These are phyloP conservation scores for Gamsiella multidivaricata DNA, from an alignment of 192 early-diverging fungal species.

Conservation along the genomic window DNA sequence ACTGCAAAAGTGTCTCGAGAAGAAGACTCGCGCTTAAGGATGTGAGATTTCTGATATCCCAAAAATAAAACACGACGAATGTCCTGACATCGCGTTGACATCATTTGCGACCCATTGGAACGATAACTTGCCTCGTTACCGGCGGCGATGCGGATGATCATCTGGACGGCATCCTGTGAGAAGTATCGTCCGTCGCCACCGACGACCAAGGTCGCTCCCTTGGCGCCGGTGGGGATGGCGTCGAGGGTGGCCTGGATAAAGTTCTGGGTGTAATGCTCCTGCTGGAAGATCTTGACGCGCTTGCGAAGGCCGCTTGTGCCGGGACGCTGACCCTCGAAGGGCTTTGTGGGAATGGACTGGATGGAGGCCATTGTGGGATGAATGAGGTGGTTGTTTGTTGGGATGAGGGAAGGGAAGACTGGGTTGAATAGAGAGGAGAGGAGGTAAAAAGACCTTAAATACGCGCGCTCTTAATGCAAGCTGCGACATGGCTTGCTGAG, in stretches of 20 bases:
- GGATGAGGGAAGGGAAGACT: too few species aligned
- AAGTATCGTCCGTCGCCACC: conserved; percentile 98
- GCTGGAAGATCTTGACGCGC: conserved; percentile 95
- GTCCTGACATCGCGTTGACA: conserved; percentile 9
- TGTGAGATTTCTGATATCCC: too few species aligned
- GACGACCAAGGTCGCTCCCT: conserved; percentile 86
- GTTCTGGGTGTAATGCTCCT: conserved; percentile 95
- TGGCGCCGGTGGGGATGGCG: conserved; percentile 82
- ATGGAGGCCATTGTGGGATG: conserved; percentile 44
- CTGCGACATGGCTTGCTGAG: too few species aligned
- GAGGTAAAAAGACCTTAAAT: not conserved
- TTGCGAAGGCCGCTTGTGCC: conserved; percentile 97
- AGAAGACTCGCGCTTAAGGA: not conserved
- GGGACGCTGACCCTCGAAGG: conserved; percentile 95
- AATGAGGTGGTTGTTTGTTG: too few species aligned
- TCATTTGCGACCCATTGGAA: not conserved
- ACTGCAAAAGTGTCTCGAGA: too few species aligned
- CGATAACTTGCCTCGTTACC: conserved; percentile 75
- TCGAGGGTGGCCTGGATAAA: conserved; percentile 93
- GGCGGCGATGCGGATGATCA: conserved; percentile 87
- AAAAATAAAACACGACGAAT: too few species aligned
- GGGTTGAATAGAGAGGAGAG: conserved; percentile 5
- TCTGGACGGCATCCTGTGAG: conserved; percentile 83
- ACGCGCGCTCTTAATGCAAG: too few species aligned
- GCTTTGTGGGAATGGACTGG: conserved; percentile 69